Evolutionary conservation across 2,329 filamentous ascomycete genomes (phyloP).

Genomic region (Pestalotiopsis sp.): DNA sequence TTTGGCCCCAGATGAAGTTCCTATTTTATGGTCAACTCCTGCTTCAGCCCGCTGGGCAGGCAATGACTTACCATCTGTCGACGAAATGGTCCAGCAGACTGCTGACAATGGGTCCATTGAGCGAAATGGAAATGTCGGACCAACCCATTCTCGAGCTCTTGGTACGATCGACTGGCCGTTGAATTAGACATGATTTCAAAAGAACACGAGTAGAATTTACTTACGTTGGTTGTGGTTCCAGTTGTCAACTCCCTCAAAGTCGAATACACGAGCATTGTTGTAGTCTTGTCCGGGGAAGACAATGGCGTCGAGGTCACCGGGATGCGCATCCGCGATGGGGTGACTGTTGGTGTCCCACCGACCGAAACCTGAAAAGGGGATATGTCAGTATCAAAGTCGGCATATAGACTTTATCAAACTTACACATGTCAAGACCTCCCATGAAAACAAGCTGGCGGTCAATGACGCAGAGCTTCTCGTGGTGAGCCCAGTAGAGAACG

Average conservation of each 20-base stretch:
- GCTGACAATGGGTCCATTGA: conserved; percentile 74
- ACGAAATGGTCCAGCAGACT: conserved; percentile 79
- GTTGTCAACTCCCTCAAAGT: conserved; percentile 75
- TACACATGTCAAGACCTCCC: conserved; percentile 84
- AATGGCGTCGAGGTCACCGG: conserved; percentile 72
- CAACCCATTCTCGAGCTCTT: conserved; percentile 87
- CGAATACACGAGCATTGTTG: conserved; percentile 85
- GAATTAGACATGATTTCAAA: conserved; percentile 13
- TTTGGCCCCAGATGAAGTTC: conserved; percentile 86
- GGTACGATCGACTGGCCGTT: conserved; percentile 68
- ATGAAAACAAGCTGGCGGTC: conserved; percentile 84
- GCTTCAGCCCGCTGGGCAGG: background rate
- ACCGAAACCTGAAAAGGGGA: background rate
- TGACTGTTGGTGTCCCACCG: conserved; percentile 48
- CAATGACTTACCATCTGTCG: conserved; percentile 67
- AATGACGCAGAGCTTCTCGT: conserved; percentile 85
- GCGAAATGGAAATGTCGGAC: conserved; percentile 81
- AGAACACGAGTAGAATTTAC: conserved; percentile 16
- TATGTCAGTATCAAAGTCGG: background rate
- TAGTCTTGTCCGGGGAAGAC: conserved; percentile 91
- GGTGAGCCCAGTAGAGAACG: conserved; percentile 91
- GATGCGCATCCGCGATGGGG: conserved; percentile 81
- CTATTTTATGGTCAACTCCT: conserved; percentile 30
- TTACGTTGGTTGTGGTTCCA: conserved; percentile 80
- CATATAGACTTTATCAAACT: conserved; percentile 17